Evolutionary conservation across 176 grass and related monocot genomes (phyloP).

Genomic region (Hyparrhenia diplandra): DNA sequence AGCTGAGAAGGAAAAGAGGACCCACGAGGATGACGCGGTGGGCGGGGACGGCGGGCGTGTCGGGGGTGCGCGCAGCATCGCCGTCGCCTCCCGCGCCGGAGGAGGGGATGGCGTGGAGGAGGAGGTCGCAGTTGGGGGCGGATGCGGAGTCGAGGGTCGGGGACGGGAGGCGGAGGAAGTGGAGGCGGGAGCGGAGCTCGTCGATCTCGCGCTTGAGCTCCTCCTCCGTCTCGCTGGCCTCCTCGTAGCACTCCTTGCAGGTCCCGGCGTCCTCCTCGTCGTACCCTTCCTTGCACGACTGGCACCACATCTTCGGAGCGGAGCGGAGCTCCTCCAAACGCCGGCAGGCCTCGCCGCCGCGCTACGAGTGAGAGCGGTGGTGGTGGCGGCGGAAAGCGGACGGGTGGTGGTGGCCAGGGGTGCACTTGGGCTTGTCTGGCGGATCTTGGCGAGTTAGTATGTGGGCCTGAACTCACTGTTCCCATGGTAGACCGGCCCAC

Average conservation of each 20-base stretch:
- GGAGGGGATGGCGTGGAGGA: constrained; percentile 50
- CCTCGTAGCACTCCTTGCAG: constrained; percentile 96
- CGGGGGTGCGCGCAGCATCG: not conserved
- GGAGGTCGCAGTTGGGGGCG: constrained; percentile 29
- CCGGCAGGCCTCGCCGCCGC: not conserved
- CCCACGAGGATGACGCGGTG: constrained; percentile 83
- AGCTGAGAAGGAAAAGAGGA: not conserved
- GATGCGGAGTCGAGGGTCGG: constrained; percentile 33
- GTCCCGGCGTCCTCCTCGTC: constrained; percentile 79
- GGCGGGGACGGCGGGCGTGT: constrained; percentile 52
- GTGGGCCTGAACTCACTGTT: not conserved
- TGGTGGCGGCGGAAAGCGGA: not conserved
- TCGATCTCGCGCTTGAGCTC: constrained; percentile 98
- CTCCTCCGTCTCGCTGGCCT: constrained; percentile 98
- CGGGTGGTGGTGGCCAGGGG: too few species aligned
- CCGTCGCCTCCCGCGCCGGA: not conserved
- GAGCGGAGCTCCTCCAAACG: not conserved
- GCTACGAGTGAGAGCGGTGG: not conserved
- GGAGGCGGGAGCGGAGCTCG: constrained; percentile 67
- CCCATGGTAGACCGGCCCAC: not conserved
- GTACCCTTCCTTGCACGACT: constrained; percentile 84
- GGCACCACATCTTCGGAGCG: constrained; percentile 64
- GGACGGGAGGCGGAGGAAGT: constrained; percentile 73
- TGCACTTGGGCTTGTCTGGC: not conserved
- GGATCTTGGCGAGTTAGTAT: not conserved